Evolutionary conservation across 768 basidiomycete genomes (phyloP), one percentile per base, ranked within the genome.

Genomic region (Mycena belliarum): DNA sequence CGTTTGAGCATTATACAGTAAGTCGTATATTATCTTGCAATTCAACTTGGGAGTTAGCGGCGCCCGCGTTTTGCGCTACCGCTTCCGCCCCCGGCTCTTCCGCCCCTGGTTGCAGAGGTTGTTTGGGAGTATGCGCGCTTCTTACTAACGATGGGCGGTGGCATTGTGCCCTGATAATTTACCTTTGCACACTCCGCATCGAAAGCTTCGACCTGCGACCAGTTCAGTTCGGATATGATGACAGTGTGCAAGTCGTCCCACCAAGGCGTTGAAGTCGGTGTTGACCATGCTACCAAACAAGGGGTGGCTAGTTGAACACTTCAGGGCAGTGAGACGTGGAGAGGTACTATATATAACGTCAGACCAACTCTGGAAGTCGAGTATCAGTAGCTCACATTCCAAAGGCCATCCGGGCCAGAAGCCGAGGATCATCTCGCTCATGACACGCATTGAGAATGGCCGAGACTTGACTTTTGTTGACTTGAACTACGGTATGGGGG

Each of bases 381-480:
- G 6, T 14, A n/a, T n/a, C n/a, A n/a, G n/a, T 21, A 18, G 33
- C 61, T 46, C 20, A 59, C 57, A 82, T 74, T 9, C 80, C 81
- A 53, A 81, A 82, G 6, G 80, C 81, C 71, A 79, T 72, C 9
- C 79, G 75, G 2, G 81, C 79, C n/a, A 82, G 69, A 29, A 80
- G 68, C 7, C 78, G 77, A 24, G 79, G 75, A 53, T 81, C 80
- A 53, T 81, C 79, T 29, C 79, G 77, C 42, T 75, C 77, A 33
- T 70, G 73, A 61, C 78, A 80, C n/a, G 72, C 74, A 15, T 60
- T 61, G 23, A 80, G 70, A 46, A 82, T 77, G 14, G 65, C 70
- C 25, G 65, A 52, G 56, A 81, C 65, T 46, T 71, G 68, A 15
- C 15, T 59, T 4, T 68, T 68, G 64, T 76, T 61, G 25, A 73